Evolutionary conservation across 345 rosid species (phyloP), one percentile per base, ranked within the genome.

Genomic region (Anastatica hierochuntica): DNA sequence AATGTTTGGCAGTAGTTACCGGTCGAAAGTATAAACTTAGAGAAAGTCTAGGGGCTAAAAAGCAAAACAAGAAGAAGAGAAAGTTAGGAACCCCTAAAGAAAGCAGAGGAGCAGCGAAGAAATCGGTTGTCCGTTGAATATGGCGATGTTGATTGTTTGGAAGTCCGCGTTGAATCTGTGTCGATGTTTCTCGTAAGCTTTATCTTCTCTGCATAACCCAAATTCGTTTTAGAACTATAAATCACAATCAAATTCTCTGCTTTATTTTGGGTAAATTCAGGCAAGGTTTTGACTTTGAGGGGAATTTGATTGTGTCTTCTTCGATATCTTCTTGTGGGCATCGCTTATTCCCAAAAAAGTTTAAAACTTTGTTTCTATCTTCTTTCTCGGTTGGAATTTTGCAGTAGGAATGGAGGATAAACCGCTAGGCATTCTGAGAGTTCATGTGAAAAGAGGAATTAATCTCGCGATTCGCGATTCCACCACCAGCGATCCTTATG

Each of bases 401-500:
- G 47, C 34, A 52, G 54, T 43, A n/a, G n/a, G n/a, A 1, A 77
- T 80, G 82, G 85, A 80, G 6, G 60, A 63, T 23, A 66, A 66
- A 52, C 24, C 59, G 1, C 29, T 59, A 16, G 86, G 86, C 33
- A 71, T 77, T 54, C 55, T 80, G 8, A 64, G 64, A 30, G 55
- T 80, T 56, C 76, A 64, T 57, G 79, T 80, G 15, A 53, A 23
- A 49, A 62, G 66, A 67, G 86, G 81, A 30, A 68, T 47, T 52
- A 64, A 75, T 55, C 81, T 80, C 24, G 77, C 73, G 2, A 53
- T 73, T 34, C 61, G 81, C 2, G 83, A 80, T 50, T 10, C 78
- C 52, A 17, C 48, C 0, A 73, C 20, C 61, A 77, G 86, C 52
- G 81, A 80, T 60, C 83, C 86, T 69, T 77, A 80, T 18, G 79